Conservation (phyloP, 805 yeast species). For the Suhomyces vadensis region DNA sequence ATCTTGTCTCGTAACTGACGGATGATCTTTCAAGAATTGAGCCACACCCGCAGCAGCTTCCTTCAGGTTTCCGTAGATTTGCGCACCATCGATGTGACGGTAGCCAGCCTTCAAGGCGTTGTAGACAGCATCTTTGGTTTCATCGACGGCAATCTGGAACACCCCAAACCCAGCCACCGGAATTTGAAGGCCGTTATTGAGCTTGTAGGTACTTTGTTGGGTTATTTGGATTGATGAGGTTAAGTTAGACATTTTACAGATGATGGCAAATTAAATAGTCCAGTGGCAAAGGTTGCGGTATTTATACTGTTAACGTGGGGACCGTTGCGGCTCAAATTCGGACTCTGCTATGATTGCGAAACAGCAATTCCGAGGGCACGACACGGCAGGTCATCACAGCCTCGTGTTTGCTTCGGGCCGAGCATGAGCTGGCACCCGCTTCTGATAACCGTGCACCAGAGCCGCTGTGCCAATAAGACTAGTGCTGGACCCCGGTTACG, state of each 20-base stretch:
- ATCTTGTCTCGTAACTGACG: slow-evolving; percentile 30
- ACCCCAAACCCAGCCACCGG: slow-evolving; percentile 63
- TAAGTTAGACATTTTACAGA: slow-evolving; percentile 33
- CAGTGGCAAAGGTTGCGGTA: slow-evolving; percentile 1
- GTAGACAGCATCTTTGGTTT: slow-evolving; percentile 47
- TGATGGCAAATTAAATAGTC: background rate
- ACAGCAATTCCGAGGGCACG: too few species aligned
- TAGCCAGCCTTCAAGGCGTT: slow-evolving; percentile 65
- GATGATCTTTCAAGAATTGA: slow-evolving; percentile 50
- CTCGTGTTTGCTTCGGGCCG: too few species aligned
- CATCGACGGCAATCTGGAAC: slow-evolving; percentile 41
- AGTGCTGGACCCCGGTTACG: too few species aligned
- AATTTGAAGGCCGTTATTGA: slow-evolving; percentile 56
- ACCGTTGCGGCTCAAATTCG: background rate
- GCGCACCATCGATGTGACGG: slow-evolving; percentile 76
- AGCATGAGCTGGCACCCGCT: too few species aligned
- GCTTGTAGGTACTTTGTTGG: slow-evolving; percentile 37
- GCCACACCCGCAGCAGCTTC: slow-evolving; percentile 62
- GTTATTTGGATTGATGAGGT: slow-evolving; percentile 38
- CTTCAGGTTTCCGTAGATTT: slow-evolving; percentile 60
- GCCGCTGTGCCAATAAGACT: too few species aligned
- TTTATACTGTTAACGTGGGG: background rate
- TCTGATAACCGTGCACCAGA: too few species aligned
- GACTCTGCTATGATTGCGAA: too few species aligned
- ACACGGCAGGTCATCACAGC: too few species aligned